Evolutionary conservation across 306 rosid genomes (phyloP).

Genomic region (Prunus kanzakura): DNA sequence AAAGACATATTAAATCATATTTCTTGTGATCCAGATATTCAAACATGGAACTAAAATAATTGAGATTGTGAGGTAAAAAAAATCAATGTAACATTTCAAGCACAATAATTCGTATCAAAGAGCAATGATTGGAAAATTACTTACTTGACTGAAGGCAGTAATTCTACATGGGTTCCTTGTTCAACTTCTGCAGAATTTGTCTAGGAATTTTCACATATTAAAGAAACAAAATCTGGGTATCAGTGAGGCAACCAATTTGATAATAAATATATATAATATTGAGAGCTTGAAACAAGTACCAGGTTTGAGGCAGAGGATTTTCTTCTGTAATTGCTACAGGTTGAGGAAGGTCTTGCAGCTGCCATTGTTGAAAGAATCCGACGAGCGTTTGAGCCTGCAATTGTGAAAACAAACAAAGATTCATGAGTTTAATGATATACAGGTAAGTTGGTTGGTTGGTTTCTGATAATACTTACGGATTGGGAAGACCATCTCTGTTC

Average conservation of each 20-base stretch:
- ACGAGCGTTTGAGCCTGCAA: constrained; percentile 48
- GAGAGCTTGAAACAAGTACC: constrained; percentile 33
- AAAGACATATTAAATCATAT: no score
- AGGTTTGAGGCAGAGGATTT: constrained; percentile 24
- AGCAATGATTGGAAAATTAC: neutral
- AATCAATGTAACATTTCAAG: no score
- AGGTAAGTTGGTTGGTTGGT: neutral
- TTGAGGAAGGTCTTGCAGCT: neutral
- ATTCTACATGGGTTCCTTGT: constrained; percentile 18
- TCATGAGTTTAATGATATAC: neutral
- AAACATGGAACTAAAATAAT: no score
- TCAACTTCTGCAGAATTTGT: constrained; percentile 30
- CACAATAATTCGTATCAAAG: no score
- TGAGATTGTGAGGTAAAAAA: no score
- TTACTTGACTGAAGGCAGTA: constrained; percentile 46
- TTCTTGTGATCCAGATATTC: neutral
- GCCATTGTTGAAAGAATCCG: constrained; percentile 37
- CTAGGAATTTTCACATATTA: constrained; percentile 10
- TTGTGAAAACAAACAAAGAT: neutral
- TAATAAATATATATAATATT: neutral
- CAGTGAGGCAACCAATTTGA: neutral
- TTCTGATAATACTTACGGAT: constrained; percentile 41
- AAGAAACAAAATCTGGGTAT: neutral
- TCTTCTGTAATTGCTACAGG: neutral
- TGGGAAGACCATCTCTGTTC: constrained; percentile 45